Percentiles rank a stretch among this genome's conserved stretches.
These are phyloP conservation scores for Boletellus emodensis DNA, from an alignment of 768 basidiomycete species.

Conservation along the genomic window DNA sequence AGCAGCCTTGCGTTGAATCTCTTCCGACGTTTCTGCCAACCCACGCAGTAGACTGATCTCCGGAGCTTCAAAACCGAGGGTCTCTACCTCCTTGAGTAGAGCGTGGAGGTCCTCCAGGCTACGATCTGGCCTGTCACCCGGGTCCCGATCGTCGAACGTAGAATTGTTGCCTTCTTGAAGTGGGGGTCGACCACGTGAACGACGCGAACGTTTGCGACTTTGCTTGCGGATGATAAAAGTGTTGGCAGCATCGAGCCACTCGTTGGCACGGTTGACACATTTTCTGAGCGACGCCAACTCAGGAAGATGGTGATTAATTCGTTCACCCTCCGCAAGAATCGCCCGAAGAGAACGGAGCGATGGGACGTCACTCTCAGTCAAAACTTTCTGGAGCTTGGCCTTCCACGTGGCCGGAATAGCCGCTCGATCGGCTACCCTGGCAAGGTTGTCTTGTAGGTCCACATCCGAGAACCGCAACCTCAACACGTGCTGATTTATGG, in stretches of 20 bases:
- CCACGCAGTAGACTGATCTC: constrained; percentile 60
- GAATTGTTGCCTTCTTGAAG: constrained; percentile 38
- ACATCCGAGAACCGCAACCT: constrained; percentile 81
- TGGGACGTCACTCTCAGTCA: constrained; percentile 69
- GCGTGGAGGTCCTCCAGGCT: constrained; percentile 66
- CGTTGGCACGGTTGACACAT: constrained; percentile 76
- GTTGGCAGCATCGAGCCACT: constrained; percentile 86
- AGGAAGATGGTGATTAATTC: constrained; percentile 68
- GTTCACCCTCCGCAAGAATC: constrained; percentile 85
- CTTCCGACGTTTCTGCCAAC: constrained; percentile 62
- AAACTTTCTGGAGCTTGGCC: constrained; percentile 57
- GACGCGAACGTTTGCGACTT: constrained; percentile 69
- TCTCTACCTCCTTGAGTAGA: constrained; percentile 68
- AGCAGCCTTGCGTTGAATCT: constrained; percentile 53
- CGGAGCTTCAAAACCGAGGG: constrained; percentile 77
- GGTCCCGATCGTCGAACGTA: constrained; percentile 41
- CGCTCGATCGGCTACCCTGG: constrained; percentile 67
- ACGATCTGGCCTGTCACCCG: constrained; percentile 66
- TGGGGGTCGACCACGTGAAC: constrained; percentile 53
- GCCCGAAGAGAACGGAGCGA: constrained; percentile 73
- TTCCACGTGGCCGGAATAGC: constrained; percentile 74
- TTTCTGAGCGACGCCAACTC: constrained; percentile 71
- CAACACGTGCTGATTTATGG: constrained; percentile 53
- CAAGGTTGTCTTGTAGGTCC: constrained; percentile 64
- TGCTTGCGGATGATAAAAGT: constrained; percentile 76